Evolutionary conservation across 2,329 filamentous ascomycete species (phyloP), one percentile per base, ranked within the genome.

Genomic region (Diaporthe nobilis): DNA sequence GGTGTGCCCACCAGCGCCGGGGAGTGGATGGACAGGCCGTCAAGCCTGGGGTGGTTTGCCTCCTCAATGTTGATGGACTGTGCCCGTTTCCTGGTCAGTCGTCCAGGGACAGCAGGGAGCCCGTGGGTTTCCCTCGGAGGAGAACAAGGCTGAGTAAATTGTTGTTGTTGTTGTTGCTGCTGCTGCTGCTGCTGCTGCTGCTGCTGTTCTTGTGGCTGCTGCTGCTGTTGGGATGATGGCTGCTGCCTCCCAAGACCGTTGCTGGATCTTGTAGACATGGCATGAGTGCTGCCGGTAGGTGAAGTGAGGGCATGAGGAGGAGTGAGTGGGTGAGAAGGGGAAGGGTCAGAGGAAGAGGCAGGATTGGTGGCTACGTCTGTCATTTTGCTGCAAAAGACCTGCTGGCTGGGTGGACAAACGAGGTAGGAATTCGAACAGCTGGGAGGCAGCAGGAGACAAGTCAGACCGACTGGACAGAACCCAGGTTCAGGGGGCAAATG

Each of bases 1-100:
- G 73, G 73, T 51, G 58, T 65, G 58, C 42, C 71, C 61, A 71
- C 79, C 78, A 31, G 81, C 81, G 71, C 75, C 79, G 84, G 82
- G 10, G 85, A 84, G 73, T 82, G 83, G 68, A 86, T 79, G 71
- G 79, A 82, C 65, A 85, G 78, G 61, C 80, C 80, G 70, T 84
- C 81, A 51, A 83, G 80, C 67, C 81, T 82, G 22, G 83, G 79
- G 34, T 83, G 83, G 77, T 84, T 87, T n/a, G 85, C 85, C 75
- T 88, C 86, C 28, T 84, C 84, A 53, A 85, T 84, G 77, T 86
- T 85, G 80, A 88, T 86, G 70, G 87, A 85, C 60, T 85, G 85
- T 53, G 86, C 83, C 76, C 88, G 85, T 80, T 89, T 89, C 79
- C 84, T 79, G 51, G 77, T 80, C 74, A 79, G 73, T 42, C 79